Evolutionary conservation across 2,329 filamentous ascomycete species (phyloP), one percentile per base, ranked within the genome.

Genomic region (Trichoderma cornu-damae): DNA sequence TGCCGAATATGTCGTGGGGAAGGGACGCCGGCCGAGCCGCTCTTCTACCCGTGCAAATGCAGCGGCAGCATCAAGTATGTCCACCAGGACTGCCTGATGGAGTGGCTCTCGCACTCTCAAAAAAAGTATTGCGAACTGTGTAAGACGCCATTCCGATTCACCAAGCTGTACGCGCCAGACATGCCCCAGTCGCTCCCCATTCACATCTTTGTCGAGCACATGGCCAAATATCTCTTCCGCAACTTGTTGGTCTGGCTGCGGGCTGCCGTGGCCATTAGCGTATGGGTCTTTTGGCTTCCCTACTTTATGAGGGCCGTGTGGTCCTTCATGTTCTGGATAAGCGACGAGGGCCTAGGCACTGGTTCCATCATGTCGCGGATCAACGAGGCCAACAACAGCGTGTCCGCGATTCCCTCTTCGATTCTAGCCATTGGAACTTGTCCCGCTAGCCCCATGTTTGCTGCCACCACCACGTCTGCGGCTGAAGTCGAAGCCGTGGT

Each of bases 61-160:
- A 96, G 90, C 69, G 94, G 94, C 58, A 97, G 93, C 75, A 99
- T 99, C 76, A 96, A 96, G 76, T 96, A 88, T 68, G 94, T 99
- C 61, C 94, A 99, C 72, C 94, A 99, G 73, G 89, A 95, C 70
- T 99, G 94, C 71, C 77, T 99, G 73, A 96, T 99, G 88, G 92
- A 97, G 74, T 99, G 94, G 94, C 80, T 99, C 20, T 93, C 91
- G 49, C 95, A 99, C 73, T 97, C 94, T 1, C 92, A 99, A 71
- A 99, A 99, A 82, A 97, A 97, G 73, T 89, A 99, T 77, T 99
- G 95, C 79, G 94, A 99, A 77, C 85, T 99, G 34, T 99, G 94
- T 84, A 99, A 99, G 77, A 99, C 94, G 2, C 87, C 92, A 0
- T 99, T 97, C 69, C 89, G 91, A 60, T 99, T 99, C 77, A 99